phyloP scores from a whole-genome alignment of 345 rosid genomes.

The Boechera divaricarpa region DNA sequence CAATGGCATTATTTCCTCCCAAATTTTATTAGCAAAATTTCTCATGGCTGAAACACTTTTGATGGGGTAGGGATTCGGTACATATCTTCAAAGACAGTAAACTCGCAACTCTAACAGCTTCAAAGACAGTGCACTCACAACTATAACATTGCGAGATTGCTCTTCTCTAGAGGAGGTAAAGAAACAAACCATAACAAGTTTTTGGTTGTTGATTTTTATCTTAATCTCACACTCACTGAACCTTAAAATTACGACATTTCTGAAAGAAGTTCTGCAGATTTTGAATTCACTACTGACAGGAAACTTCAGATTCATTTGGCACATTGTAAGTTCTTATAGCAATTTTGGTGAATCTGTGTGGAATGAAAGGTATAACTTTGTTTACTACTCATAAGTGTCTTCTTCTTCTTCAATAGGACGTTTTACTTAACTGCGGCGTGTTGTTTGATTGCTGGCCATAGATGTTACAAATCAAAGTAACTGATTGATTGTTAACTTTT shows the following conservation, averaged over 20 bases:
- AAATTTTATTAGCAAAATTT: too few species aligned
- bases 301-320: too few species aligned
- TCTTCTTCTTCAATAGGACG: background rate
- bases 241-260: conserved; percentile 36
- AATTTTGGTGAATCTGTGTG: too few species aligned
- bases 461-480: conserved; percentile 22
- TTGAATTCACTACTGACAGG: background rate
- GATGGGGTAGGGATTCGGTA: background rate
- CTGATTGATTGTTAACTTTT: background rate
- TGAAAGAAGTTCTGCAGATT: conserved; percentile 70
- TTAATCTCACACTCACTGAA: conserved; percentile 7
- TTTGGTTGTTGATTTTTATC: conserved; percentile 2
- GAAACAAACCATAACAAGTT: background rate
- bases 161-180: conserved; percentile 77
- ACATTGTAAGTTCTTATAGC: too few species aligned
- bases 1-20: background rate
- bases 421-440: conserved; percentile 6
- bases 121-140: conserved; percentile 56
- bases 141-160: conserved; percentile 46
- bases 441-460: background rate
- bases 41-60: too few species aligned
- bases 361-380: too few species aligned
- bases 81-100: conserved; percentile 49
- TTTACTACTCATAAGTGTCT: too few species aligned
- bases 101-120: conserved; percentile 53